Percentiles rank a stretch among this genome's conserved stretches.
Conservation (phyloP, 441 rosid genomes). For the Corymbia calophylla region DNA sequence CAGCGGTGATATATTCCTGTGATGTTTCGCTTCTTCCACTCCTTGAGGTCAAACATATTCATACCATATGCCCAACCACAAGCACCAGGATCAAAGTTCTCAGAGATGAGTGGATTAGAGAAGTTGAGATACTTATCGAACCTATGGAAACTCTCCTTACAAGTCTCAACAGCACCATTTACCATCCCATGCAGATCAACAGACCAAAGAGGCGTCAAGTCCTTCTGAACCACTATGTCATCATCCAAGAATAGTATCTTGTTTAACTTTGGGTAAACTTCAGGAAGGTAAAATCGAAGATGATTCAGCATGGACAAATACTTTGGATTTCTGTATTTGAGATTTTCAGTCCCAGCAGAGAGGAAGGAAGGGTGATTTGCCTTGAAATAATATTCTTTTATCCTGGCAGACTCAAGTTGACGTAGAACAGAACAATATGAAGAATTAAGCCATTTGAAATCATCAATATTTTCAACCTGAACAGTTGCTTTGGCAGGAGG, state of each 20-base stretch:
- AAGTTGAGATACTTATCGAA: conserved; percentile 97
- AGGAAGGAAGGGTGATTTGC: conserved; percentile 77
- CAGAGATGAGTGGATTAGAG: conserved; percentile 67
- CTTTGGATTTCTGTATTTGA: conserved; percentile 90
- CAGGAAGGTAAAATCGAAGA: conserved; percentile 95
- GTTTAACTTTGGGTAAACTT: conserved; percentile 82
- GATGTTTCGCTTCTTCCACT: conserved; percentile 81
- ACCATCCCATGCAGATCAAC: conserved; percentile 85
- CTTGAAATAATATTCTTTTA: conserved; percentile 89
- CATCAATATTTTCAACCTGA: conserved; percentile 75
- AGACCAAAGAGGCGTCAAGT: conserved; percentile 83
- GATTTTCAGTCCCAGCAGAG: conserved; percentile 76
- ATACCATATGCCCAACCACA: conserved; percentile 99
- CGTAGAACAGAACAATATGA: conserved; percentile 93
- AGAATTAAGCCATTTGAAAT: conserved; percentile 91
- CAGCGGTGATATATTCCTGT: conserved; percentile 87
- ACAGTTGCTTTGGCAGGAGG: conserved; percentile 66
- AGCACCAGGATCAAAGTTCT: conserved; percentile 66
- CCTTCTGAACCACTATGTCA: conserved; percentile 95
- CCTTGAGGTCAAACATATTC: conserved; percentile 93
- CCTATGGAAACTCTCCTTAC: conserved; percentile 97
- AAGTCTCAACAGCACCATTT: conserved; percentile 96
- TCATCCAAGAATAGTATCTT: conserved; percentile 90
- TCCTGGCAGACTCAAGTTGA: conserved; percentile 90
- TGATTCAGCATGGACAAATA: conserved; percentile 98